Conservation (phyloP, 2,329 filamentous ascomycete genomes). For the Laburnicola sp. region DNA sequence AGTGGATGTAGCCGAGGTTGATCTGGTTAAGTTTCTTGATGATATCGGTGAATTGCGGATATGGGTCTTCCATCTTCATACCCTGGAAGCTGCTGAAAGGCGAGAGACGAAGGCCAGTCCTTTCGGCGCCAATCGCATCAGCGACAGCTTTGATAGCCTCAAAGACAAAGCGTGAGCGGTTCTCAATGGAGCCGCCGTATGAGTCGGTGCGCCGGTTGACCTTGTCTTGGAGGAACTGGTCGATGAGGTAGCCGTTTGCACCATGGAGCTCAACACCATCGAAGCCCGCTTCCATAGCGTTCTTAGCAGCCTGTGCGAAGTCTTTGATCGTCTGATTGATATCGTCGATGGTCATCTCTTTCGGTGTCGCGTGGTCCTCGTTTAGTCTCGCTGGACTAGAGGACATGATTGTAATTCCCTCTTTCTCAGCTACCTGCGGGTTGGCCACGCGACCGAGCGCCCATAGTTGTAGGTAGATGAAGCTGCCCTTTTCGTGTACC, state of each 20-base stretch:
- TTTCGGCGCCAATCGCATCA: conserved; percentile 59
- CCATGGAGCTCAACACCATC: conserved; percentile 63
- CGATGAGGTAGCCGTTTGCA: conserved; percentile 69
- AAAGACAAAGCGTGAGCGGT: conserved; percentile 56
- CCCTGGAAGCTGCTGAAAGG: conserved; percentile 65
- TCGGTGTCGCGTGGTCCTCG: conserved; percentile 50
- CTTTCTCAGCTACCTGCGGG: conserved; percentile 39
- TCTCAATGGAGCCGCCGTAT: conserved; percentile 55
- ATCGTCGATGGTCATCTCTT: conserved; percentile 45
- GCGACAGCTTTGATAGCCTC: conserved; percentile 58
- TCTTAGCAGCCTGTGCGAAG: conserved; percentile 50
- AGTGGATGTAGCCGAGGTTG: conserved; percentile 52
- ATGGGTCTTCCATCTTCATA: conserved; percentile 65
- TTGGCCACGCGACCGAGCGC: conserved; percentile 60
- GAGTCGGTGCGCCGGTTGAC: conserved; percentile 58
- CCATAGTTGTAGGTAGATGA: conserved; percentile 66
- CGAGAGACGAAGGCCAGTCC: conserved; percentile 61
- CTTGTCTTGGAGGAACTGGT: conserved; percentile 65
- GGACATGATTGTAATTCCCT: conserved; percentile 40
- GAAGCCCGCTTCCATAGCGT: conserved; percentile 57
- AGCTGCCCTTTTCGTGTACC: conserved; percentile 64
- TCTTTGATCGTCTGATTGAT: conserved; percentile 45
- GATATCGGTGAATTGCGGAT: conserved; percentile 65
- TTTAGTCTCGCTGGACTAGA: conserved; percentile 35
- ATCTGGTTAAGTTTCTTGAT: conserved; percentile 56